Percentiles rank a stretch among this genome's conserved stretches.
phyloP scores from a whole-genome alignment of 352 stramenopile species.

The Globisporangium sylvaticum region DNA sequence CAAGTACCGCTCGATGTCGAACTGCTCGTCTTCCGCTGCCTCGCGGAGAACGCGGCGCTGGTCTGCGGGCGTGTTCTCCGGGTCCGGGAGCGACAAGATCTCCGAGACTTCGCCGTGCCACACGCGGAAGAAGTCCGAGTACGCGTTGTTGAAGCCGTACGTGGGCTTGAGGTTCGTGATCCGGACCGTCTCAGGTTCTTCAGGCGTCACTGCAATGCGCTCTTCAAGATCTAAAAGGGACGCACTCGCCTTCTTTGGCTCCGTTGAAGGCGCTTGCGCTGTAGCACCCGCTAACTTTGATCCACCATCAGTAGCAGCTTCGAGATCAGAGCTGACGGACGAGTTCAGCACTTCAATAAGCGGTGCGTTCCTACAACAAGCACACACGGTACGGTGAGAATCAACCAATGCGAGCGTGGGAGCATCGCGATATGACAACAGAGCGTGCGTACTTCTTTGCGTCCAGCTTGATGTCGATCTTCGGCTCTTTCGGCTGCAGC shows the following conservation, averaged over 20 bases:
- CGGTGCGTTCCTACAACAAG: slow-evolving; percentile 33
- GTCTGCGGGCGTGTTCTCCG: slow-evolving; percentile 72
- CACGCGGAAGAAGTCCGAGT: slow-evolving; percentile 90
- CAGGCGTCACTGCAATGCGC: slow-evolving; percentile 21
- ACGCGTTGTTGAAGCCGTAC: slow-evolving; percentile 95
- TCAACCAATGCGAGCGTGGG: neutral
- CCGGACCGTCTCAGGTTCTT: slow-evolving; percentile 19
- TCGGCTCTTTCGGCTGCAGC: slow-evolving; percentile 60
- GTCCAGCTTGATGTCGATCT: slow-evolving; percentile 29
- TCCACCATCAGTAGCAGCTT: slow-evolving; percentile 4
- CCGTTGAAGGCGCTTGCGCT: neutral
- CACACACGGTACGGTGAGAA: slow-evolving; percentile 9
- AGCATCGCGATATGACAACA: neutral
- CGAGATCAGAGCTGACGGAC: slow-evolving; percentile 14
- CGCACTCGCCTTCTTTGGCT: slow-evolving; percentile 23
- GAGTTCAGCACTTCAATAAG: slow-evolving; percentile 84
- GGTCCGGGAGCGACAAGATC: slow-evolving; percentile 91
- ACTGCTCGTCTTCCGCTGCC: slow-evolving; percentile 88
- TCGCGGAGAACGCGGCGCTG: slow-evolving; percentile 74
- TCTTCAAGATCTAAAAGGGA: slow-evolving; percentile 58
- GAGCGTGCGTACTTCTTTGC: slow-evolving; percentile 25
- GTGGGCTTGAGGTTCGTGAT: slow-evolving; percentile 50
- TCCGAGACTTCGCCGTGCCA: slow-evolving; percentile 91
- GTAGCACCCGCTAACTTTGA: neutral
- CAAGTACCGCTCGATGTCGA: slow-evolving; percentile 95